A percentile compares a stretch with the other conserved stretches of the same genome.
Evolutionary conservation across 345 rosid species (phyloP).

Genomic region (thale cress (Arabidopsis thaliana)): TAIR10.1 NC_003071.7:12287501-12288000

Average conservation of each 20-base stretch:
- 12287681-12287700: neutral
- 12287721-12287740: neutral
- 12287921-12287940: constrained; percentile 18
- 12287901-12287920: neutral
- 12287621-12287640: no score
- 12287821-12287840: neutral
- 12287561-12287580: no score
- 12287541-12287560: neutral
- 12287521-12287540: neutral
- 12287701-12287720: neutral
- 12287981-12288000: neutral
- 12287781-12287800: constrained; percentile 9
- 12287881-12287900: constrained; percentile 2
- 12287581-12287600: neutral
- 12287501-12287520: no score
- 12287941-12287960: neutral
- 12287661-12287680: neutral
- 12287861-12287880: constrained; percentile 4
- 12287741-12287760: neutral
- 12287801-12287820: neutral
- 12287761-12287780: constrained; percentile 23
- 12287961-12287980: neutral
- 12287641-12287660: constrained; percentile 1
- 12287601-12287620: no score
- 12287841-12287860: constrained; percentile 7